phyloP scores from a whole-genome alignment of 2,329 filamentous ascomycete species.

The Rutstroemia sydowiana region DNA sequence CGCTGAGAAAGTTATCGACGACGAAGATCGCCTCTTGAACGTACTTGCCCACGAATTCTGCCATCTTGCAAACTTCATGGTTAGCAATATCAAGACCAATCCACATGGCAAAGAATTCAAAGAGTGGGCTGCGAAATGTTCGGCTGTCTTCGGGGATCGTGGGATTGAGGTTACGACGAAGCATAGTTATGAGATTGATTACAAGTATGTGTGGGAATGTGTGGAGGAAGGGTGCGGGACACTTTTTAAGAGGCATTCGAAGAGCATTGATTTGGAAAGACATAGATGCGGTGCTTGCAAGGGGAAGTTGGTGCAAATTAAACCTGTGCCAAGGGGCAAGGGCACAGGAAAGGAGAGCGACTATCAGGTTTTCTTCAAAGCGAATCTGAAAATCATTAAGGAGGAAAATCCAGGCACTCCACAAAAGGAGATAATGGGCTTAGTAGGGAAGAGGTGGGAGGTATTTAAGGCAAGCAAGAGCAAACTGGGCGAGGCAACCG shows the following conservation, averaged over 20 bases:
- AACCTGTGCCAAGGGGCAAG: conserved; percentile 58
- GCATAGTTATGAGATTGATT: conserved; percentile 83
- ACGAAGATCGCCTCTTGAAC: conserved; percentile 71
- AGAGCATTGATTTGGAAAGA: conserved; percentile 66
- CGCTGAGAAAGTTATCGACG: conserved; percentile 78
- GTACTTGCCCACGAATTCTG: conserved; percentile 96
- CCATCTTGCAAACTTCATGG: conserved; percentile 87
- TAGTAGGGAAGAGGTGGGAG: conserved; percentile 57
- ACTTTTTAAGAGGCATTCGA: conserved; percentile 77
- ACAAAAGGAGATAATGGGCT: conserved; percentile 63
- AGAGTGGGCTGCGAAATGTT: conserved; percentile 55
- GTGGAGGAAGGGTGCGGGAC: conserved; percentile 48
- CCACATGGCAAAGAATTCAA: conserved; percentile 86
- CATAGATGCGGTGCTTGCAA: conserved; percentile 76
- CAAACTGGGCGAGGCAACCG: too few species aligned
- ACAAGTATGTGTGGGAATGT: conserved; percentile 87
- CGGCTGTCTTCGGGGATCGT: conserved; percentile 47
- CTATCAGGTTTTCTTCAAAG: conserved; percentile 56
- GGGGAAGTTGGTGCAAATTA: conserved; percentile 63
- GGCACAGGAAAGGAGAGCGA: conserved; percentile 32
- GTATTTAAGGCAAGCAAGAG: conserved; percentile 37
- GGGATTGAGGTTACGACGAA: conserved; percentile 80
- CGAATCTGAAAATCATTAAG: conserved; percentile 57
- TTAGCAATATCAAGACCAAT: conserved; percentile 64
- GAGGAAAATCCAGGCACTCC: conserved; percentile 44